Evolutionary conservation across 495 filamentous ascomycete species (phyloP), one percentile per base, ranked within the genome.

Genomic region (Amorphotheca resinae): DNA sequence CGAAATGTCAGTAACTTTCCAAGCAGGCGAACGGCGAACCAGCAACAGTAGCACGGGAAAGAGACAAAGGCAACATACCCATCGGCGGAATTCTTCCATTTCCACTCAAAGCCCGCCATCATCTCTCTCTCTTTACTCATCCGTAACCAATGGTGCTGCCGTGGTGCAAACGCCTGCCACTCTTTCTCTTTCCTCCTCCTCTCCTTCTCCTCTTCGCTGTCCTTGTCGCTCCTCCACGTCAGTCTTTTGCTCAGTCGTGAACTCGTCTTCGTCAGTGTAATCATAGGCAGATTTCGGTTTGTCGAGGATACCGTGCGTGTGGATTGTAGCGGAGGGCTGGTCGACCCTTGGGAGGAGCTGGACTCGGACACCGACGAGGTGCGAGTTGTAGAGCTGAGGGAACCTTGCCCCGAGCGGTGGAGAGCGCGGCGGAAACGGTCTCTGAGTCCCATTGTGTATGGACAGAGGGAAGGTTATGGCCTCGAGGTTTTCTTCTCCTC

Each of bases 381-480:
- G 3, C 25, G 18, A 5, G 28, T 43, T 11, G 25, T 28, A 28
- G 25, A 5, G 5, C 11, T 11, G 25, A 11, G 25, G 41, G 3
- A 1, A 14, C 14, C 18, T 20, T 4, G 4, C 9, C 8, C n/a
- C 11, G 30, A 12, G 16, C 28, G 28, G 41, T 21, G 15, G 15
- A 35, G 30, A 11, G 31, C 30, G 16, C 31, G 28, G 41, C 41
- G 41, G 30, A 43, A 32, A n/a, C 41, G 41, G 22, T 43, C 41
- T 43, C 34, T 43, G 11, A 43, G 31, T 34, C 28, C 16, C 41
- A 43, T 43, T 17, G 32, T 4, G 32, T 6, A 12, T 34, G 32
- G 32, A 17, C 15, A n/a, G 15, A 4, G 9, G 9, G 32, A n/a
- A 9, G 14, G 7, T n/a, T 34, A 17, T 34, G 7, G 9, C 9